These are phyloP conservation scores for Pythium chondricola DNA, from an alignment of 352 stramenopile genomes.

Conservation along the genomic window DNA sequence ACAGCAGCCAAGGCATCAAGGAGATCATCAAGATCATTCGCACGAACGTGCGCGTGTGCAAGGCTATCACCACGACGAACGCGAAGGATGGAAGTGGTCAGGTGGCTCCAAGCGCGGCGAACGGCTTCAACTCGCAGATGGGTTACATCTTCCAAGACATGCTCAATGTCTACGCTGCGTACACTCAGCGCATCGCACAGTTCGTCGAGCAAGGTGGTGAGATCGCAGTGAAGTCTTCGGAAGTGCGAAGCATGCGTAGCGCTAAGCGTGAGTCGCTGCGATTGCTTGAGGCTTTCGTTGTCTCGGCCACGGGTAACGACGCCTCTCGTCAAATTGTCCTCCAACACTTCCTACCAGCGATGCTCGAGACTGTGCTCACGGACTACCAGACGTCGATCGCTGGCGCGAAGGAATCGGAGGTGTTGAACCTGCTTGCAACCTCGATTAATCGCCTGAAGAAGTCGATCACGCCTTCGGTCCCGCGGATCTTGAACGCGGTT, in stretches of 20 bases:
- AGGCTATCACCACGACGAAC: constrained; percentile 57
- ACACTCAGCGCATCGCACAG: constrained; percentile 94
- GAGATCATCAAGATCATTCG: constrained; percentile 98
- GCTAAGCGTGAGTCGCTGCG: constrained; percentile 97
- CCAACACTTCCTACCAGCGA: constrained; percentile 94
- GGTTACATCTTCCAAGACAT: constrained; percentile 98
- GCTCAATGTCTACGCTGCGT: constrained; percentile 98
- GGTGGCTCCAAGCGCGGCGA: constrained; percentile 44
- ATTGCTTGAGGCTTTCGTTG: constrained; percentile 95
- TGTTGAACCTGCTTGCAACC: constrained; percentile 94
- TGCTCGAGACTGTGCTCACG: constrained; percentile 95
- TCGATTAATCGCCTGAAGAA: constrained; percentile 96
- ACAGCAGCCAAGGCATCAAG: constrained; percentile 72
- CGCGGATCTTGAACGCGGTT: constrained; percentile 95
- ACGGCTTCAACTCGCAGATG: constrained; percentile 97
- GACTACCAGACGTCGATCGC: constrained; percentile 91
- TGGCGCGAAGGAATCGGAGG: constrained; percentile 84
- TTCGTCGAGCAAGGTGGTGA: constrained; percentile 88
- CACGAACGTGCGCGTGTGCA: constrained; percentile 96
- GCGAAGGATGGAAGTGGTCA: constrained; percentile 15
- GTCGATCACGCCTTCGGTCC: constrained; percentile 79
- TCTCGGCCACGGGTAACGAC: constrained; percentile 71
- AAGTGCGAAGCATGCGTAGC: constrained; percentile 90
- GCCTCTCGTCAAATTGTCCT: constrained; percentile 75
- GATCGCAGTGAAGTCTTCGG: constrained; percentile 92